Conservation (phyloP, 495 filamentous ascomycete species). For the Penicillium canariense region DNA sequence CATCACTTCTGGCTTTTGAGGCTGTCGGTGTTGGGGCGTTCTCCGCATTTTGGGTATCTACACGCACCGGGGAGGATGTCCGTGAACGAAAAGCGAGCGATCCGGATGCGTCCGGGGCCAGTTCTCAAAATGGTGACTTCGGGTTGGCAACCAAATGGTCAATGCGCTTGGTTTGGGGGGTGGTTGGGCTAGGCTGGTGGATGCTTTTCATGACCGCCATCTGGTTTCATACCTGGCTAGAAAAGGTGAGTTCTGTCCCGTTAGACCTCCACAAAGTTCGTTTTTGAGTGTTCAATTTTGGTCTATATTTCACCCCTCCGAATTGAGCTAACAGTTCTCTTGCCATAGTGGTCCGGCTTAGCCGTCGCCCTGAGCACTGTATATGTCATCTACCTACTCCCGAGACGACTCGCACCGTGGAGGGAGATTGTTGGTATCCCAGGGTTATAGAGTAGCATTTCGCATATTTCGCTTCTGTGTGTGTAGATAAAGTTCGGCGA, state of each 20-base stretch:
- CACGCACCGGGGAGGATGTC: conserved; percentile 26
- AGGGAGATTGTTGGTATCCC: conserved; percentile 72
- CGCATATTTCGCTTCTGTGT: neutral
- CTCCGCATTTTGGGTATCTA: conserved; percentile 26
- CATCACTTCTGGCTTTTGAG: conserved; percentile 77
- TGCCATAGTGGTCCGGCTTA: conserved; percentile 64
- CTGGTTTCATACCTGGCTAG: conserved; percentile 97
- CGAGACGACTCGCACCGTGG: conserved; percentile 60
- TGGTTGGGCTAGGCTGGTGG: conserved; percentile 69
- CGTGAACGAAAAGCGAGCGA: conserved; percentile 51
- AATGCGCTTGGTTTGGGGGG: conserved; percentile 48
- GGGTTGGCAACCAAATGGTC: conserved; percentile 44
- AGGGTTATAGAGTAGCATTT: conserved; percentile 52
- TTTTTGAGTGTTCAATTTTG: neutral
- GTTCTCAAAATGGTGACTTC: neutral
- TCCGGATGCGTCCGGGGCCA: neutral
- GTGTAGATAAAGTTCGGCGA: conserved; percentile 17
- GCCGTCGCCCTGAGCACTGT: conserved; percentile 64
- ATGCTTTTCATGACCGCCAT: conserved; percentile 98
- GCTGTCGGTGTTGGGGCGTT: conserved; percentile 59
- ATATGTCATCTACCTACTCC: conserved; percentile 74
- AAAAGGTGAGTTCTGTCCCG: conserved; percentile 67
- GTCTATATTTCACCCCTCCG: neutral
- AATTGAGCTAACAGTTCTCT: conserved; percentile 20
- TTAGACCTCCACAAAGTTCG: neutral